phyloP scores from a whole-genome alignment of 805 yeast species.

The Starmerella vaccinii region DNA sequence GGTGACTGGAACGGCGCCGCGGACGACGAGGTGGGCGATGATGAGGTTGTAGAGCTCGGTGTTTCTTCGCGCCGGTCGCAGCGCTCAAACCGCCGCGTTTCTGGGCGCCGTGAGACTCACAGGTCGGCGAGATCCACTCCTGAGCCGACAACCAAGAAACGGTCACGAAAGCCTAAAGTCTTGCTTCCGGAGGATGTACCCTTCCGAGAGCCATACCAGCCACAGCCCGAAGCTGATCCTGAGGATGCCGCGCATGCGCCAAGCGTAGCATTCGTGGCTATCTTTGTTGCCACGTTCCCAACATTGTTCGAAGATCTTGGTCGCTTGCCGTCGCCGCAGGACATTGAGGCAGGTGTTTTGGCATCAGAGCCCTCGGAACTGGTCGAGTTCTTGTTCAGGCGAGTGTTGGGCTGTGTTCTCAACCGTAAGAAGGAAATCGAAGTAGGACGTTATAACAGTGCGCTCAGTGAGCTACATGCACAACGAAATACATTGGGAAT shows the following conservation, averaged over 20 bases:
- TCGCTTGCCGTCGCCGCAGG: slow-evolving; percentile 33
- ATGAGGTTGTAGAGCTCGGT: not conserved
- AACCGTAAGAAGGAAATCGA: slow-evolving; percentile 36
- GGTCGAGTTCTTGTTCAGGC: slow-evolving; percentile 29
- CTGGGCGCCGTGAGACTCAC: not conserved
- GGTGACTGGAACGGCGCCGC: slow-evolving; percentile 13
- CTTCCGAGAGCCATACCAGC: slow-evolving; percentile 22
- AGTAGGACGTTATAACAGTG: slow-evolving; percentile 30
- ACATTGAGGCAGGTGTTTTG: slow-evolving; percentile 32
- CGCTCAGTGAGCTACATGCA: slow-evolving; percentile 33
- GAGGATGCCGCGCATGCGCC: slow-evolving; percentile 23
- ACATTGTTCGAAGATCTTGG: slow-evolving; percentile 29
- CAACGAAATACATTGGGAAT: slow-evolving; percentile 27
- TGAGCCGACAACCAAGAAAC: not conserved
- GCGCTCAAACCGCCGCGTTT: not conserved
- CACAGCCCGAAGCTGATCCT: slow-evolving; percentile 25
- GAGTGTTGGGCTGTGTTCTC: slow-evolving; percentile 31
- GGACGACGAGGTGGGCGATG: slow-evolving; percentile 14
- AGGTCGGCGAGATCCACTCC: not conserved
- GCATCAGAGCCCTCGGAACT: slow-evolving; percentile 19
- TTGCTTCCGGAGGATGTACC: slow-evolving; percentile 29
- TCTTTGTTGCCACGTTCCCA: slow-evolving; percentile 22
- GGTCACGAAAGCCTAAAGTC: slow-evolving; percentile 13
- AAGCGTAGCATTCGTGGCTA: slow-evolving; percentile 26
- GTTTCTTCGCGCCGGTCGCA: not conserved